Base-by-base conservation (phyloP, 495 filamentous ascomycete species). In the Umbilicaria muhlenbergii region DNA sequence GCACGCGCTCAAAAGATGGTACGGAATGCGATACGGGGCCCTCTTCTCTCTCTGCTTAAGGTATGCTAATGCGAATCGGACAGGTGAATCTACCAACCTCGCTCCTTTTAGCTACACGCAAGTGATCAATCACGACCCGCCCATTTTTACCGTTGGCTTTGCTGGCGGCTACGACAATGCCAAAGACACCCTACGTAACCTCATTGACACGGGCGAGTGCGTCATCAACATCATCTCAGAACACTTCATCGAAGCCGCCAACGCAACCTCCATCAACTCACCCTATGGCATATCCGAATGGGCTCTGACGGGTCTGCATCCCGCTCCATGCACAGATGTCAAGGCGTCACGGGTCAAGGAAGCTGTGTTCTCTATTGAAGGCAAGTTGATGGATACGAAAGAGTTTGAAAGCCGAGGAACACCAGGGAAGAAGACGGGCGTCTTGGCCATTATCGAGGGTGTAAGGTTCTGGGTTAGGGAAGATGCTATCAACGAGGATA, bases 141-240 rank as follows among this genome's bases (percentile, higher is more conserved):
- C 87, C 1, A 63, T 92, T 15, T 91, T 94, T 61, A 67, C 71
- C 14, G 61, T 94, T n/a, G 84, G 87, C 7, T 80, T 83, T 55
- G 66, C 69, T 3, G 62, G 63, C 1, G 51, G 66, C 48, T 57
- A 72, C 5, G 69, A 67, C 0, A 63, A 62, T n/a, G 60, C 68
- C 15, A 93, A 93, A 58, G 87, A 94, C 53, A 76, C 77, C 14
- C 57, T 88, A 28, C 24, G 63, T 51, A 92, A 94, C 57, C 63
- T 96, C 38, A 51, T 65, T 33, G 79, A 79, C 33, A 76, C 71
- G 0, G 59, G 70, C 28, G 88, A 96, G 62, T 81, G 80, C 59
- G 77, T 79, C 15, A 81, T 95, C 57, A 95, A 91, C 56, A 81
- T 95, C 44, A 80, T 95, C 49, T 76, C 72, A 0, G 86, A 94